phyloP scores from a whole-genome alignment of 2,329 filamentous ascomycete genomes.

The Colletotrichum karsti region DNA sequence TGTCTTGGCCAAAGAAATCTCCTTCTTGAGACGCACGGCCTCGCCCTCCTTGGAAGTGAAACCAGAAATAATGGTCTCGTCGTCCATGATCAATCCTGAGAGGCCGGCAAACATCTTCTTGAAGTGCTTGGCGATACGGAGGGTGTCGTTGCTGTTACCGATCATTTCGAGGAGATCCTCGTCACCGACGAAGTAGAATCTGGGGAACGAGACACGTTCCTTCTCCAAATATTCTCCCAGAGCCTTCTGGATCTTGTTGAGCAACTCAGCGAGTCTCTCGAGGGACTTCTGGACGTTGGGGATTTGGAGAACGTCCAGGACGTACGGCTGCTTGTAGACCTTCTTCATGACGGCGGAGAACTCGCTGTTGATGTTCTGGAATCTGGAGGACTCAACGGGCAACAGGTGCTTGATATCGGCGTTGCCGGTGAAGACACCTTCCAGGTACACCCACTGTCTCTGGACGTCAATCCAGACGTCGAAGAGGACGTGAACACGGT shows the following conservation, averaged over 20 bases:
- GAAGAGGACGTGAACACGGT: slow-evolving; percentile 95
- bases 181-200: slow-evolving; percentile 99
- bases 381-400: slow-evolving; percentile 94
- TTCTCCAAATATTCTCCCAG: slow-evolving; percentile 98
- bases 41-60: slow-evolving; percentile 97
- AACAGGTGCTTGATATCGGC: slow-evolving; percentile 98
- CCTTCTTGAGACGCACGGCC: slow-evolving; percentile 84
- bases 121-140: slow-evolving; percentile 97
- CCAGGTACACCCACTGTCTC: slow-evolving; percentile 98
- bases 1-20: slow-evolving; percentile 91
- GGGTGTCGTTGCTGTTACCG: slow-evolving; percentile 96
- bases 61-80: slow-evolving; percentile 87
- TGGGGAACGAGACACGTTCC: slow-evolving; percentile 95
- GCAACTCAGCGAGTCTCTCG: slow-evolving; percentile 92
- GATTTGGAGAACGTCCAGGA: slow-evolving; percentile 95
- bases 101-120: slow-evolving; percentile 99
- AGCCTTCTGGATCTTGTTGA: slow-evolving; percentile 99
- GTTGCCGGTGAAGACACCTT: slow-evolving; percentile 98
- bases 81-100: slow-evolving; percentile 88
- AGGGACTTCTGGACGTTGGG: slow-evolving; percentile 95
- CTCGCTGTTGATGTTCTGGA: slow-evolving; percentile 99
- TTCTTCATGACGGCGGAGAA: slow-evolving; percentile 99
- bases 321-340: slow-evolving; percentile 94
- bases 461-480: slow-evolving; percentile 99
- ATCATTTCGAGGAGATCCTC: slow-evolving; percentile 99